Evolutionary conservation across 176 grass and related monocot species (phyloP), one percentile per base, ranked within the genome.

Genomic region (Cenchrus purpureus): DNA sequence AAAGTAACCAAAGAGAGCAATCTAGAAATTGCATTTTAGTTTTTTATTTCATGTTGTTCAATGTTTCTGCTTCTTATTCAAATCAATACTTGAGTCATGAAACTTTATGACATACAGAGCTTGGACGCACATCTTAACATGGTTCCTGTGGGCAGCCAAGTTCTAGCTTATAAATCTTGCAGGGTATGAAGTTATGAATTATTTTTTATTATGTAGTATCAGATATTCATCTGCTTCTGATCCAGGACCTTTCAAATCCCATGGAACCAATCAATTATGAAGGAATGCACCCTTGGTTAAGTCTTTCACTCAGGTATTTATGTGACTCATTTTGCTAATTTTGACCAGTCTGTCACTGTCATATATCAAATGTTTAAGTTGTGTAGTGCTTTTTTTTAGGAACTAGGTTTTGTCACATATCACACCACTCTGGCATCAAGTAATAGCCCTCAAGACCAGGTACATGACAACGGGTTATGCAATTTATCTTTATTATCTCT

Each of bases 241-340:
- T 65, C 17, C 44, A 91, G 86, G 82, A 83, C 82, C 77, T 91
- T 72, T 91, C 90, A 61, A 86, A 72, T 49, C 82, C 86, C 4
- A 73, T 78, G 48, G 90, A 42, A 22, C 90, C 90, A 56, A 86
- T 88, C 77, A 80, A 73, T 52, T 88, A 78, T n/a, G 90, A 88
- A 66, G 72, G 73, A 92, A 88, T 88, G 76, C 90, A 79, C 50
- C 55, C 86, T 37, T 55, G 86, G 28, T 59, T 88, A 73, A 71
- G 74, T 86, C 37, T 51, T 88, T 83, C 63, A 37, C 86, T 68
- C 82, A 82, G 62, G 86, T 92, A 82, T 82, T 82, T 88, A 63
- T 76, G 67, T 8, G 61, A 61, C 11, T 37, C 58, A 12, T 34
- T 12, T 19, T 45, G 7, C 22, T 17, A 13, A 19, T 75, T 67